Evolutionary conservation across 495 filamentous ascomycete species (phyloP).

Genomic region (Hypoxylon trugodes): DNA sequence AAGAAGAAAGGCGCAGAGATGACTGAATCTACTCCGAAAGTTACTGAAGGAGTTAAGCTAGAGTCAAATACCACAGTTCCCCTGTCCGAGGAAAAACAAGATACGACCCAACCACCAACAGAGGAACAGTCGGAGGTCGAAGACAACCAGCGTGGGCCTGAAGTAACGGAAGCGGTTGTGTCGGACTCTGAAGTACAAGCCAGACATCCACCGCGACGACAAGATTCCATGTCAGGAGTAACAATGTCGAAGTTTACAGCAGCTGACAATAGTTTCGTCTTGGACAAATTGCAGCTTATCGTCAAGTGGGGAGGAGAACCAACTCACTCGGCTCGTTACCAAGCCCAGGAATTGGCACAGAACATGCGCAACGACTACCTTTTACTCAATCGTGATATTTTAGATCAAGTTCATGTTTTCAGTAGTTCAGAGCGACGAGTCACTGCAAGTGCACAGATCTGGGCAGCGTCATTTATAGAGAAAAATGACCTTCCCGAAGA

Average conservation of each 20-base stretch:
- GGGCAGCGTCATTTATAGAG: slow-evolving; percentile 88
- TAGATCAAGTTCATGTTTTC: slow-evolving; percentile 91
- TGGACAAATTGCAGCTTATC: slow-evolving; percentile 96
- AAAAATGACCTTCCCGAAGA: slow-evolving; percentile 85
- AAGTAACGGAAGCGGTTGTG: slow-evolving; percentile 24
- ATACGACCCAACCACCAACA: slow-evolving; percentile 36
- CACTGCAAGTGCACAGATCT: slow-evolving; percentile 96
- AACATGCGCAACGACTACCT: slow-evolving; percentile 95
- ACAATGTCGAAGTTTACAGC: slow-evolving; percentile 91
- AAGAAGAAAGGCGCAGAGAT: slow-evolving; percentile 71
- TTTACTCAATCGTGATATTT: slow-evolving; percentile 88
- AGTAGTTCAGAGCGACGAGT: slow-evolving; percentile 94
- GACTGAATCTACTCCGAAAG: slow-evolving; percentile 32
- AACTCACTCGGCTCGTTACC: slow-evolving; percentile 95
- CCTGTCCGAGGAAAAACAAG: slow-evolving; percentile 68
- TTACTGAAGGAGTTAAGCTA: slow-evolving; percentile 33
- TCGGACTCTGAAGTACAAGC: slow-evolving; percentile 34
- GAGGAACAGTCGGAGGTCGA: slow-evolving; percentile 18
- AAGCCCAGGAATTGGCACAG: slow-evolving; percentile 90
- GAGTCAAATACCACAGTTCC: slow-evolving; percentile 64
- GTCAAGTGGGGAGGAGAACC: slow-evolving; percentile 99
- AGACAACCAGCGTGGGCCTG: slow-evolving; percentile 22
- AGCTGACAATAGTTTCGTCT: slow-evolving; percentile 83
- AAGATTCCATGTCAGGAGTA: slow-evolving; percentile 84
- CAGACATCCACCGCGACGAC: slow-evolving; percentile 62